A percentile compares a stretch with the other conserved stretches of the same genome.
Conservation (phyloP, 768 basidiomycete genomes). For the Paxillus rubicundulus region DNA sequence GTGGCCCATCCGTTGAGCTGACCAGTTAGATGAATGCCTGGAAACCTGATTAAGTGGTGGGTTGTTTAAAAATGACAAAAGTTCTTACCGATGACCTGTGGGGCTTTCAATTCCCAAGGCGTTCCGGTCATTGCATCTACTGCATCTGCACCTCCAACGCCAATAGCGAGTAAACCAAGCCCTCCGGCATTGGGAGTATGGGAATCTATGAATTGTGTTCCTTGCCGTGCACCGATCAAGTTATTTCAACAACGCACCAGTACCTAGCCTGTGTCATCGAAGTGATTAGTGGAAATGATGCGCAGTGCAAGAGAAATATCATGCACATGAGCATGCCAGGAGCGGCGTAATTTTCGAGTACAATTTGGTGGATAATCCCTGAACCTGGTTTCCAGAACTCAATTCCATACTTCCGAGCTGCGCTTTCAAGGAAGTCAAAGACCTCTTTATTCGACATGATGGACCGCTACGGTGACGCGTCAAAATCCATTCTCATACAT, state of each 20-base stretch:
- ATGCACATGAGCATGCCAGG: constrained; percentile 88
- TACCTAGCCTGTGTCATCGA: constrained; percentile 63
- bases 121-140: constrained; percentile 98
- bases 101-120: constrained; percentile 97
- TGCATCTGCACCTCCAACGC: constrained; percentile 98
- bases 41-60: not conserved
- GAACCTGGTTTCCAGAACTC: constrained; percentile 96
- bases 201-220: constrained; percentile 57
- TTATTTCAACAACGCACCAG: constrained; percentile 46
- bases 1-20: constrained; percentile 88
- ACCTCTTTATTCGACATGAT: constrained; percentile 92
- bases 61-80: not conserved
- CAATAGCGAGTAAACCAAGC: constrained; percentile 93
- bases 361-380: constrained; percentile 96
- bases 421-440: constrained; percentile 94
- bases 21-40: constrained; percentile 87
- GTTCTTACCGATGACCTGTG: constrained; percentile 68
- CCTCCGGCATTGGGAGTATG: constrained; percentile 99
- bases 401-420: constrained; percentile 87
- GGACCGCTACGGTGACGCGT: constrained; percentile 53
- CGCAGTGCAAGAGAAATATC: constrained; percentile 9
- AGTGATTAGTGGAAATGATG: constrained; percentile 6
- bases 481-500: not conserved
- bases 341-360: constrained; percentile 95
- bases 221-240: not conserved